phyloP scores from a whole-genome alignment of 208 protist genomes.

The Histomonas meleagridis region DNA sequence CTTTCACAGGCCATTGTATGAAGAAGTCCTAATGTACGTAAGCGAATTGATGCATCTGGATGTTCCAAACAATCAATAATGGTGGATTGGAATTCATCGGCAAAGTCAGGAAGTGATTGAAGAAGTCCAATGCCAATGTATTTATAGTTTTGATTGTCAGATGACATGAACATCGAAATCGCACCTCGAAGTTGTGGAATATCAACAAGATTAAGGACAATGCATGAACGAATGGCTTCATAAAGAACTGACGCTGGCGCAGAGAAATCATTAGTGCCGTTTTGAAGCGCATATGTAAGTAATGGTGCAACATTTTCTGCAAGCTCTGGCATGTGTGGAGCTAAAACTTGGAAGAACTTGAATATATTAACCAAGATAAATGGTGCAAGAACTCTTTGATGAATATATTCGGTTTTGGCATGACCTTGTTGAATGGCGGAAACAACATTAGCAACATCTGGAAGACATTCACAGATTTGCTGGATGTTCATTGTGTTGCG shows the following conservation, averaged over 20 bases:
- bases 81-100: neutral
- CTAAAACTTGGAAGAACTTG: neutral
- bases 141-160: neutral
- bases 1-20: neutral
- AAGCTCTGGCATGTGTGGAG: neutral
- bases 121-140: constrained; percentile 1
- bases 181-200: constrained; percentile 11
- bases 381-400: neutral
- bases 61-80: constrained; percentile 33
- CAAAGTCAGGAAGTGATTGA: neutral
- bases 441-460: neutral
- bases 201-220: neutral
- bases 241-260: neutral
- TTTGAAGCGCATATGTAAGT: neutral
- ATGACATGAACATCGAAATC: neutral
- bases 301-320: neutral
- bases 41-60: constrained; percentile 6
- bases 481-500: neutral
- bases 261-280: neutral
- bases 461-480: neutral
- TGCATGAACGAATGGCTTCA: neutral
- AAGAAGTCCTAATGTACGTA: neutral
- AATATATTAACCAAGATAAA: neutral
- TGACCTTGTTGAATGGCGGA: neutral
- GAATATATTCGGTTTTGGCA: neutral